Evolutionary conservation across 1,139 yeast species (phyloP).

Genomic region (Sugiyamaella castrensis): DNA sequence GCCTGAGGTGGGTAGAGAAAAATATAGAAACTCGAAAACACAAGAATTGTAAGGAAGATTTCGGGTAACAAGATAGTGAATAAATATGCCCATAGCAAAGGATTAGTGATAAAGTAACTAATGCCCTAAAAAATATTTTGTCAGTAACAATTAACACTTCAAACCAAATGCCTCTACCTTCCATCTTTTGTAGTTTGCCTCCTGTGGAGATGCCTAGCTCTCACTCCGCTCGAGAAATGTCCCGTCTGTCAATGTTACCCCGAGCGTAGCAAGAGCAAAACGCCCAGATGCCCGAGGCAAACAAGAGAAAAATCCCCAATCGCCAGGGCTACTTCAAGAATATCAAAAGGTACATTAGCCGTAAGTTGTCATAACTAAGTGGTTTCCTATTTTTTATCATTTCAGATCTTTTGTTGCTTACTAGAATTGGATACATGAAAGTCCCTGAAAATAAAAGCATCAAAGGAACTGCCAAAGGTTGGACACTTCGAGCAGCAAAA

Average conservation of each 20-base stretch:
- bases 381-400: too few species aligned
- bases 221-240: too few species aligned
- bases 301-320: too few species aligned
- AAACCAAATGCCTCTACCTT: neutral
- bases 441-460: constrained; percentile 33
- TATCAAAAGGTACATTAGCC: too few species aligned
- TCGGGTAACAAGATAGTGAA: constrained; percentile 51
- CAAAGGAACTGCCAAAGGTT: constrained; percentile 28
- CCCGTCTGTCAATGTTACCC: too few species aligned
- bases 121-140: constrained; percentile 40
- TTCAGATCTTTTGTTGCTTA: constrained; percentile 8
- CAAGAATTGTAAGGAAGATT: constrained; percentile 43
- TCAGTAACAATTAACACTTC: neutral
- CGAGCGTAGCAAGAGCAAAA: too few species aligned
- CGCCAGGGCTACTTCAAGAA: too few species aligned
- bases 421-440: constrained; percentile 30
- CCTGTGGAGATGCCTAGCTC: too few species aligned
- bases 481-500: constrained; percentile 13
- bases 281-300: neutral
- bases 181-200: too few species aligned
- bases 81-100: constrained; percentile 53
- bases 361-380: too few species aligned
- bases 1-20: constrained; percentile 51
- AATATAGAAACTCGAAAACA: constrained; percentile 44
- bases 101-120: constrained; percentile 44